A percentile compares a stretch with the other conserved stretches of the same genome.
Conservation (phyloP, 768 basidiomycete species). For the Tulasnella sp. region DNA sequence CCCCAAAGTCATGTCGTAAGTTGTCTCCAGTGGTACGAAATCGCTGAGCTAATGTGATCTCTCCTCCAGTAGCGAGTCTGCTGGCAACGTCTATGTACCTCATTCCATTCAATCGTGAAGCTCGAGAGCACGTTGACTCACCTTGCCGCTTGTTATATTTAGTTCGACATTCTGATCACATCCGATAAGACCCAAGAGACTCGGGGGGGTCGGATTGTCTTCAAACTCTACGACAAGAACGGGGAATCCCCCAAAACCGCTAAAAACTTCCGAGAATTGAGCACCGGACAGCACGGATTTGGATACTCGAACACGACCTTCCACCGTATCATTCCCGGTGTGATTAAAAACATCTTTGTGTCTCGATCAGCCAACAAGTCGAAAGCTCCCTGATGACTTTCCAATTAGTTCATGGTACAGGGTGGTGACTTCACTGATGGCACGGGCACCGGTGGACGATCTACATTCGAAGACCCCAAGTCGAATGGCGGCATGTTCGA, state of each 20-base stretch:
- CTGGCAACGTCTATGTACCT: neutral
- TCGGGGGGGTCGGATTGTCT: constrained; percentile 43
- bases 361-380: constrained; percentile 14
- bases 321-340: constrained; percentile 32
- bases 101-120: neutral
- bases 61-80: too few relatives aligned
- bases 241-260: constrained; percentile 66
- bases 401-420: constrained; percentile 32
- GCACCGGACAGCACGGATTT: constrained; percentile 30
- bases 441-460: constrained; percentile 33
- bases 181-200: too few relatives aligned
- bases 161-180: constrained; percentile 33
- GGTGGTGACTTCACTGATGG: constrained; percentile 32
- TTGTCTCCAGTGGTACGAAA: neutral
- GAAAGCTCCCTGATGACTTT: constrained; percentile 30
- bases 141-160: neutral
- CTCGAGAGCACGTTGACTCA: too few relatives aligned
- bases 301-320: constrained; percentile 30
- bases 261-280: constrained; percentile 72
- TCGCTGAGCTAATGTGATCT: too few relatives aligned
- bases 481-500: constrained; percentile 28
- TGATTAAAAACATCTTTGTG: neutral
- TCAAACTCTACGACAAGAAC: constrained; percentile 75
- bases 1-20: constrained; percentile 8
- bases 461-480: too few relatives aligned